A percentile compares a stretch with the other conserved stretches of the same genome.
phyloP scores from a whole-genome alignment of 495 filamentous ascomycete genomes.

The Amphirosellinia nigrospora region DNA sequence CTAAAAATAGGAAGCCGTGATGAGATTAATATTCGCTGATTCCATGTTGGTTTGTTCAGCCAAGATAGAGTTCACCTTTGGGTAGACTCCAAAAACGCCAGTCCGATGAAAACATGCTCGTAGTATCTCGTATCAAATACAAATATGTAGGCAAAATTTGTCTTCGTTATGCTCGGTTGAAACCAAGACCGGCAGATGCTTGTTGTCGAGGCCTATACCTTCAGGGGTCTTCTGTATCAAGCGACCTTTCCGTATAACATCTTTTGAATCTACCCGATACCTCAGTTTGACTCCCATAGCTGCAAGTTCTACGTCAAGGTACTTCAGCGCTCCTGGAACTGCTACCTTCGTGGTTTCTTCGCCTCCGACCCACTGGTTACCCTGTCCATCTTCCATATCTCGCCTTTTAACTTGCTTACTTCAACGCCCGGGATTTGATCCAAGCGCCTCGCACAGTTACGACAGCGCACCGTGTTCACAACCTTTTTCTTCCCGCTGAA shows the following conservation, averaged over 20 bases:
- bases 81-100: conserved; percentile 20
- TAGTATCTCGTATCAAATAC: not conserved
- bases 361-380: conserved; percentile 80
- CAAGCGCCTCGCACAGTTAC: conserved; percentile 75
- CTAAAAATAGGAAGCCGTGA: not conserved
- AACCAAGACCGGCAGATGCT: conserved; percentile 27
- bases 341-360: conserved; percentile 89
- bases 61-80: not conserved
- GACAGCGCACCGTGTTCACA: conserved; percentile 72
- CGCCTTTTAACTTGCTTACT: conserved; percentile 65
- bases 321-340: conserved; percentile 89
- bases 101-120: conserved; percentile 15
- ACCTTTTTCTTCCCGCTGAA: conserved; percentile 64
- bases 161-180: conserved; percentile 5
- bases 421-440: conserved; percentile 60
- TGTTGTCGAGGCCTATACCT: conserved; percentile 33
- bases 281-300: conserved; percentile 92
- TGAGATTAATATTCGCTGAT: not conserved
- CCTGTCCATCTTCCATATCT: conserved; percentile 90
- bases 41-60: not conserved
- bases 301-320: conserved; percentile 91
- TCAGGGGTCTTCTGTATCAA: conserved; percentile 40
- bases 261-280: conserved; percentile 75
- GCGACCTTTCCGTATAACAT: conserved; percentile 52
- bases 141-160: not conserved